Base-by-base conservation (phyloP, 2,329 filamentous ascomycete genomes). In the Purpureocillium lavendulum region DNA sequence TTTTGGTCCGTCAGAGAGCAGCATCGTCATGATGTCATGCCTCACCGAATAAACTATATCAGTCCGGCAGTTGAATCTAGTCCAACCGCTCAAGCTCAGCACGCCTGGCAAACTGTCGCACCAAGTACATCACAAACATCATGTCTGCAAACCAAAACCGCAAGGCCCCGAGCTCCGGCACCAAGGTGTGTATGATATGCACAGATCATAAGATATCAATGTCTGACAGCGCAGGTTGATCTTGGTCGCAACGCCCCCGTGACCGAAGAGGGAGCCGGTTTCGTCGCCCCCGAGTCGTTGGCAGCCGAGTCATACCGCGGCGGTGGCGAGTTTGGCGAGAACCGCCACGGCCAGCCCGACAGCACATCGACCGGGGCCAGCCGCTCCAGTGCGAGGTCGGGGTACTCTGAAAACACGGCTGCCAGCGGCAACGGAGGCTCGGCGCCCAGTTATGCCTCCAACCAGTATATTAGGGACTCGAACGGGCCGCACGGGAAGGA, bases 291-390 rank as follows among this genome's bases (percentile, higher is more conserved):
- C 12, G 84, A 83, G 60, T 90, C 84, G 7, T 77, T 94, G 5
- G 87, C 87, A 10, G 82, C 78, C 42, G 81, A 90, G 53, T 92
- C 85, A 0, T 62, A 77, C 43, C 64, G 68, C 35, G 49, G 65
- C 16, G 71, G 71, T 41, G 84, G 83, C 47, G 64, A 59, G 11
- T 87, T 85, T 51, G 64, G 71, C 31, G 58, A 70, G 41, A 84
- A 86, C 61, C 65, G 69, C 17, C 66, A 71, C 45, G 67, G 70
- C 14, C 45, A 45, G 15, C 42, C 52, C 24, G 53, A 53, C 39
- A 51, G 51, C 35, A 40, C 24, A 29, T 42, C 43, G 4, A 35
- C 30, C 14, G 17, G 36, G n/a, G 10, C 38, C n/a, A 24, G 15
- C 11, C 21, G 10, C 6, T 26, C 21, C 21, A 10, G 21, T 10